A percentile compares a stretch with the other conserved stretches of the same genome.
These are phyloP conservation scores for Epicoccum sorghinum DNA, from an alignment of 2,329 filamentous ascomycete species.

Conservation along the genomic window DNA sequence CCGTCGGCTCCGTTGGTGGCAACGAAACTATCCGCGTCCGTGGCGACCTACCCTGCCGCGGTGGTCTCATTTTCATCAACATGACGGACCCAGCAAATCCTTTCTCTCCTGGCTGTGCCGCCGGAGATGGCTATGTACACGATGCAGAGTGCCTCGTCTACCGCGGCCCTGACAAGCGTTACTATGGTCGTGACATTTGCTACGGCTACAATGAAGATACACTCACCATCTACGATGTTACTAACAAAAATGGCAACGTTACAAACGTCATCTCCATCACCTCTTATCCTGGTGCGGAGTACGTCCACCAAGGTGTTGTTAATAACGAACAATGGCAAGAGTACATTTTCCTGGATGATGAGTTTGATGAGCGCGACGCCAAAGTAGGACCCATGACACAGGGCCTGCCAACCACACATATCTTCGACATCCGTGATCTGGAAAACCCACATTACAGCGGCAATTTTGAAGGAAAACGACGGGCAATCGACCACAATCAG, in stretches of 20 bases:
- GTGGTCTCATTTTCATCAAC: conserved; percentile 63
- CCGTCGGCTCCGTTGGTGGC: conserved; percentile 34
- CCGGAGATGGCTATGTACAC: conserved; percentile 63
- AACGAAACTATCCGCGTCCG: conserved; percentile 35
- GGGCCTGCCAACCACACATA: conserved; percentile 39
- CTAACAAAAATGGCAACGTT: conserved; percentile 50
- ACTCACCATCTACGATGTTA: conserved; percentile 57
- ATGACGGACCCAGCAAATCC: conserved; percentile 59
- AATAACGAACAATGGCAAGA: conserved; percentile 34
- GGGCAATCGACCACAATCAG: conserved; percentile 53
- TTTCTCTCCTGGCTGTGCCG: conserved; percentile 58
- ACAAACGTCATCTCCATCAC: conserved; percentile 58
- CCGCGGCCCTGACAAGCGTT: conserved; percentile 56
- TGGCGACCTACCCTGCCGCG: conserved; percentile 49
- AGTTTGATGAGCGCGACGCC: conserved; percentile 40
- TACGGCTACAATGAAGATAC: conserved; percentile 62
- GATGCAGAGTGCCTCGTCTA: conserved; percentile 65
- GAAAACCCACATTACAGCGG: conserved; percentile 45
- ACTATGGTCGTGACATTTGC: conserved; percentile 59
- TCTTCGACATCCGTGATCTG: conserved; percentile 41
- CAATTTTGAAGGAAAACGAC: conserved; percentile 44
- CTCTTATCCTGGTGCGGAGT: conserved; percentile 58
- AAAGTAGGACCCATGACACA: conserved; percentile 37
- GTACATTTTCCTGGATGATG: conserved; percentile 40
- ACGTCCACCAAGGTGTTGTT: conserved; percentile 60